phyloP scores from a whole-genome alignment of 495 filamentous ascomycete genomes.

The Eremomyces bilateralis region DNA sequence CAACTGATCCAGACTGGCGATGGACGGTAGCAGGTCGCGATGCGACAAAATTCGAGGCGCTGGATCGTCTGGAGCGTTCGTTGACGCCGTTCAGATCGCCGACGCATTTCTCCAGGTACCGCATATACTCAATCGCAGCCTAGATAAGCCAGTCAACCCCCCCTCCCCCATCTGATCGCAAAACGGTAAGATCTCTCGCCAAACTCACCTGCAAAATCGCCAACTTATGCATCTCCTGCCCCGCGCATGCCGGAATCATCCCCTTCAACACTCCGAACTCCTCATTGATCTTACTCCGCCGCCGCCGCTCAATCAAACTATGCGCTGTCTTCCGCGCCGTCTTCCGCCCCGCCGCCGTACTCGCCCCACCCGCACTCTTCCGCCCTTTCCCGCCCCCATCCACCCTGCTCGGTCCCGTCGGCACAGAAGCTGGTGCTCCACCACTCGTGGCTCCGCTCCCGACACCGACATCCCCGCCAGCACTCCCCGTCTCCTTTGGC shows the following conservation, averaged over 20 bases:
- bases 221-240: constrained; percentile 94
- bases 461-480: constrained; percentile 9
- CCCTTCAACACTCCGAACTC: constrained; percentile 86
- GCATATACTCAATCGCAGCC: constrained; percentile 93
- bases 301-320: constrained; percentile 74
- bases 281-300: constrained; percentile 97
- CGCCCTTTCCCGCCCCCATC: background rate
- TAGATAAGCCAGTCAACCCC: constrained; percentile 16
- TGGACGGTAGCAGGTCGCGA: constrained; percentile 3
- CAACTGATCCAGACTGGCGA: constrained; percentile 1
- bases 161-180: background rate
- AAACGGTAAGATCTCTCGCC: background rate
- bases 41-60: too few relatives aligned
- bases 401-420: background rate
- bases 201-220: constrained; percentile 69
- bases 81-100: constrained; percentile 50
- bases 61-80: background rate
- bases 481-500: constrained; percentile 23
- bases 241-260: constrained; percentile 83
- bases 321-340: constrained; percentile 93
- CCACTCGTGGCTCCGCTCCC: constrained; percentile 13
- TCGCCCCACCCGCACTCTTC: constrained; percentile 32
- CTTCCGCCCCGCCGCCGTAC: constrained; percentile 67
- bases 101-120: constrained; percentile 82
- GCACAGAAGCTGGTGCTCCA: constrained; percentile 11